Base-by-base conservation (phyloP, 768 basidiomycete species). In the Suillus discolor region DNA sequence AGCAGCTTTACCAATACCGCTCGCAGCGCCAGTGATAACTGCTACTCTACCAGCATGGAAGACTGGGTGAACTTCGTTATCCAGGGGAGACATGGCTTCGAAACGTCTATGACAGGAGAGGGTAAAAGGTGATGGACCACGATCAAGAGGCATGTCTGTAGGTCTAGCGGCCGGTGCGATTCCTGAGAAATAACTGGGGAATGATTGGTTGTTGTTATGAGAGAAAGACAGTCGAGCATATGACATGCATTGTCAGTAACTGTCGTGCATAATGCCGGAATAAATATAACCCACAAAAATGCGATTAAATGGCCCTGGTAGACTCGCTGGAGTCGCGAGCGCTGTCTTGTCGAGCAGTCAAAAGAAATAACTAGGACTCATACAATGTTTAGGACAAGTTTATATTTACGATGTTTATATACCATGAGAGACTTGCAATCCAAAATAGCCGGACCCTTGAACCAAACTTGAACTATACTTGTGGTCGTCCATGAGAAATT, bases 11-110 rank as follows among this genome's bases (percentile, higher is more conserved):
- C 88, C 87, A 70, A 89, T 89, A 20, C 88, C 88, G 69, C 78
- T 84, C 6, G 77, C 84, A 20, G 82, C 86, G 63, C 87, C 87
- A 0, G 87, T 89, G 72, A 88, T 82, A 66, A 87, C 86, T 7
- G 86, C 87, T 47, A 85, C 84, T 63, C 84, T 79, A 28, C 83
- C 85, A 6, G 74, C 71, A 65, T 85, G 82, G 64, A 88, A 73
- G 64, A 86, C 86, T 1, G 85, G 83, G 67, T 87, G 84, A 8
- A 82, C 73, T 15, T 79, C 76, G 65, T 71, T 74, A 68, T 83
- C 78, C 70, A 85, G 74, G 41, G 81, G 78, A n/a, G 81, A 81
- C 78, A 83, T 80, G 60, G 75, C 74, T 62, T 84, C 84, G 59
- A 85, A 71, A 18, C 77, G 81, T 69, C 81, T 80, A 74, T 81